Conservation (phyloP, 2,329 filamentous ascomycete species). For the Ophiognomonia clavigignenti-juglandacearum region DNA sequence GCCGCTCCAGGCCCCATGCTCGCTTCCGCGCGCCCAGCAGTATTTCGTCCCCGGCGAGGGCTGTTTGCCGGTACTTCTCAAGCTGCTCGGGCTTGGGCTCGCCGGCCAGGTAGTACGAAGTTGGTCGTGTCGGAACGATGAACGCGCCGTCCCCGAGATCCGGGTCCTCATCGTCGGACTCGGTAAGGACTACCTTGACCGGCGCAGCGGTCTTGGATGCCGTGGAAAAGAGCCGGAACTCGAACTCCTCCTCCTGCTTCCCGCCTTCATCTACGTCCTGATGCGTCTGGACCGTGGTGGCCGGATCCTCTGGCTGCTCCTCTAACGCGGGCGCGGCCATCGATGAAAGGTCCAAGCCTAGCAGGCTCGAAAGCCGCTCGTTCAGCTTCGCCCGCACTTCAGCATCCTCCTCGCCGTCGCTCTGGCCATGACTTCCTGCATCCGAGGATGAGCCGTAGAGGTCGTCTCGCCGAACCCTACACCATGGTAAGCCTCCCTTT, state of each 20-base stretch:
- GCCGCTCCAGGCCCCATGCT: slow-evolving; percentile 55
- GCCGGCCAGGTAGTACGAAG: slow-evolving; percentile 44
- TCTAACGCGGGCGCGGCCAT: neutral
- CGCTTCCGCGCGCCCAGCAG: slow-evolving; percentile 35
- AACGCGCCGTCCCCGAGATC: slow-evolving; percentile 32
- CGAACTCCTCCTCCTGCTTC: slow-evolving; percentile 38
- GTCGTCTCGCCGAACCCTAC: slow-evolving; percentile 52
- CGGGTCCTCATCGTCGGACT: slow-evolving; percentile 31
- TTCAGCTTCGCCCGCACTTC: slow-evolving; percentile 40
- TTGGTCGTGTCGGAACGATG: slow-evolving; percentile 34
- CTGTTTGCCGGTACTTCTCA: slow-evolving; percentile 37
- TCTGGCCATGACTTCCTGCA: slow-evolving; percentile 20
- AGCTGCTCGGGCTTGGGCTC: slow-evolving; percentile 31
- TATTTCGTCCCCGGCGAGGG: slow-evolving; percentile 50
- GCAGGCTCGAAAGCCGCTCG: slow-evolving; percentile 41
- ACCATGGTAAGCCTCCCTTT: neutral
- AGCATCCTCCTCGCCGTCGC: slow-evolving; percentile 29
- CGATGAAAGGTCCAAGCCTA: slow-evolving; percentile 33
- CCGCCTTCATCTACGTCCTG: slow-evolving; percentile 21
- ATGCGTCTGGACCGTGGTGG: neutral
- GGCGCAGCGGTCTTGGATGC: slow-evolving; percentile 26
- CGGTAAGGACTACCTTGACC: slow-evolving; percentile 44
- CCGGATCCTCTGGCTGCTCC: neutral
- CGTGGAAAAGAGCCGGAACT: slow-evolving; percentile 54
- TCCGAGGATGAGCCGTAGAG: slow-evolving; percentile 37